Conservation (phyloP, 1,139 yeast genomes). For the Blastobotrys illinoisensis region DNA sequence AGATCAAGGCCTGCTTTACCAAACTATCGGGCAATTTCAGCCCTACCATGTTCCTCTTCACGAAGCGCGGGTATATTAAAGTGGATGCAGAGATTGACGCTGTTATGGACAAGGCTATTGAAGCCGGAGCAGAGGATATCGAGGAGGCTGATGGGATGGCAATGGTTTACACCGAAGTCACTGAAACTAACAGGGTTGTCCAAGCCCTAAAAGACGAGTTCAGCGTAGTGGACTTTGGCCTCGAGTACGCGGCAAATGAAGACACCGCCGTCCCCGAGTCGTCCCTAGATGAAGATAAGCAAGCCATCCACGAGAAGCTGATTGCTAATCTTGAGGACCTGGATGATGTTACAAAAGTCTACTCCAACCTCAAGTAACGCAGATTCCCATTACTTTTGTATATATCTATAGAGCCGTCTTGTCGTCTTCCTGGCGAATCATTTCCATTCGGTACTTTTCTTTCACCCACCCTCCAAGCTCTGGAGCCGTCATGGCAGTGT, state of each 20-base stretch:
- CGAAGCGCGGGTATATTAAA: conserved; percentile 64
- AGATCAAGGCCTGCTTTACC: conserved; percentile 68
- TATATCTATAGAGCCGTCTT: neutral
- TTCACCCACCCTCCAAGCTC: neutral
- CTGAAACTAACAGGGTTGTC: conserved; percentile 58
- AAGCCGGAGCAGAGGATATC: conserved; percentile 80
- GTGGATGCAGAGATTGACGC: conserved; percentile 43
- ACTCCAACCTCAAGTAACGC: conserved; percentile 41
- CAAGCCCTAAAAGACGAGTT: conserved; percentile 52
- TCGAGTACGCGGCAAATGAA: conserved; percentile 58
- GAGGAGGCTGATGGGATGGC: conserved; percentile 35
- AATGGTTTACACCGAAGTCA: conserved; percentile 48
- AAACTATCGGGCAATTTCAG: conserved; percentile 67
- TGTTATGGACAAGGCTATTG: conserved; percentile 67
- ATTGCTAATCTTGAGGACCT: conserved; percentile 60
- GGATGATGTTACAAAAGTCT: conserved; percentile 76
- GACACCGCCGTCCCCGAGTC: conserved; percentile 56
- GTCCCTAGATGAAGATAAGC: conserved; percentile 39
- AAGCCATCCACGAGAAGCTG: conserved; percentile 52
- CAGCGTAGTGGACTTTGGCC: conserved; percentile 62
- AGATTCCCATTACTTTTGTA: no score
- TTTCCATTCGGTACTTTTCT: neutral
- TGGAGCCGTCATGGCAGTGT: neutral
- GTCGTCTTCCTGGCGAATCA: neutral
- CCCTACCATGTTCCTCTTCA: conserved; percentile 74